Base-by-base conservation (phyloP, 176 grass and related monocot genomes). In the Oryza officinalis region DNA sequence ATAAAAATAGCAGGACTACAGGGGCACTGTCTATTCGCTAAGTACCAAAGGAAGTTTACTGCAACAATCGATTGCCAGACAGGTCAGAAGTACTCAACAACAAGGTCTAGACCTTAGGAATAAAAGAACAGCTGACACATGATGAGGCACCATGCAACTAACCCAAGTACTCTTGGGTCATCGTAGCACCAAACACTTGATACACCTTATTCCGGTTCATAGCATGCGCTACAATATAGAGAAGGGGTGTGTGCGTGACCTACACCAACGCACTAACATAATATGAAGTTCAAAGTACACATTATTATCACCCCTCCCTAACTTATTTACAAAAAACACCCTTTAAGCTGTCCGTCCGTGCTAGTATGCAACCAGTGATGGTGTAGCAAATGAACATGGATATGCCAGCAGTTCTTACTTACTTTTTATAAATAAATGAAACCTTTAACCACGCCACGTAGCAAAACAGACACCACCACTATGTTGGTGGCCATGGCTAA, bases 201-300 rank as follows among this genome's bases (percentile, higher is more conserved):
- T 66, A 59, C 52, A 76, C 49, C 68, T 41, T 77, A 35, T 46
- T 27, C 30, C 27, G 15, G 32, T 7, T 20, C 9, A 35, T 30
- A 60, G 18, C 8, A 23, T n/a, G 63, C 14, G 40, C 72, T 71
- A 65, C 6, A 88, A 83, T 33, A 64, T 74, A 49, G 49, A 85
- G 23, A 78, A 72, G 69, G 44, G 52, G 41, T 31, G 35, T 82
- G 32, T 59, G 26, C 33, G 31, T 81, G 46, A 81, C 54, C 65
- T 65, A 65, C 14, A 77, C 60, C 49, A 71, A 76, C 76, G 32
- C 52, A 60, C 5, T 23, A 68, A 57, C 57, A 71, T 77, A 81
- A 72, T 52, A 76, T 59, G 43, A 52, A 76, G 25, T 20, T 63
- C 6, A 54, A n/a, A 28, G 1, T 76, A 54, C 1, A 75, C 47